Percentiles rank a stretch among this genome's conserved stretches.
These are phyloP conservation scores for Draba incana DNA, from an alignment of 345 rosid genomes.

Conservation along the genomic window DNA sequence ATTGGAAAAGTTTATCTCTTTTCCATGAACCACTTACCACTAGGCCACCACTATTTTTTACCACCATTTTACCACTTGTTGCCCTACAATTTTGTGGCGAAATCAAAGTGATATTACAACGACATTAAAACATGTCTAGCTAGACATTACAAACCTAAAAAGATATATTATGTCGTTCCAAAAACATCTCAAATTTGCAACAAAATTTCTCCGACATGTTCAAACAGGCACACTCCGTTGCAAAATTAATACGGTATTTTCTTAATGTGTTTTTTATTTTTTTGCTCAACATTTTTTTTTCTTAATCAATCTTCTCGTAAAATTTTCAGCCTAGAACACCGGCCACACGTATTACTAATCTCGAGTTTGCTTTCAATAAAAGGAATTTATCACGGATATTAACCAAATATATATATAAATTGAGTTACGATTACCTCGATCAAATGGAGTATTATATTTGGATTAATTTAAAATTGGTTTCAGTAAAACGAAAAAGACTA, in stretches of 20 bases:
- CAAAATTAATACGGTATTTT: not conserved
- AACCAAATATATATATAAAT: no score
- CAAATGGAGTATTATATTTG: constrained; percentile 9
- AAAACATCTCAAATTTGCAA: not conserved
- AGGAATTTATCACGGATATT: not conserved
- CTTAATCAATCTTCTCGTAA: not conserved
- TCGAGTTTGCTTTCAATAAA: not conserved
- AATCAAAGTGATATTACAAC: not conserved
- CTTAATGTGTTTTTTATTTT: no score
- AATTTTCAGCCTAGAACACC: not conserved
- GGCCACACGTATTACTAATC: not conserved
- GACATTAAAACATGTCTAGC: not conserved
- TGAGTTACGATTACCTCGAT: constrained; percentile 11
- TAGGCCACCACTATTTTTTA: no score
- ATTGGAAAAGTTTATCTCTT: no score
- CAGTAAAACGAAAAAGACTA: constrained; percentile 4
- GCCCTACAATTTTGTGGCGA: no score
- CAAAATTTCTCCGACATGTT: not conserved
- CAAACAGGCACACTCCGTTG: not conserved
- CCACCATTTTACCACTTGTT: no score
- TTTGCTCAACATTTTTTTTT: no score
- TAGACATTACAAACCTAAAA: not conserved
- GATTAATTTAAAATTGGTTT: not conserved
- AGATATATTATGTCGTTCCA: not conserved
- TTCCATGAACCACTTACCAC: no score